Evolutionary conservation across 441 rosid species (phyloP), one percentile per base, ranked within the genome.

Genomic region (Croton laevigatus): DNA sequence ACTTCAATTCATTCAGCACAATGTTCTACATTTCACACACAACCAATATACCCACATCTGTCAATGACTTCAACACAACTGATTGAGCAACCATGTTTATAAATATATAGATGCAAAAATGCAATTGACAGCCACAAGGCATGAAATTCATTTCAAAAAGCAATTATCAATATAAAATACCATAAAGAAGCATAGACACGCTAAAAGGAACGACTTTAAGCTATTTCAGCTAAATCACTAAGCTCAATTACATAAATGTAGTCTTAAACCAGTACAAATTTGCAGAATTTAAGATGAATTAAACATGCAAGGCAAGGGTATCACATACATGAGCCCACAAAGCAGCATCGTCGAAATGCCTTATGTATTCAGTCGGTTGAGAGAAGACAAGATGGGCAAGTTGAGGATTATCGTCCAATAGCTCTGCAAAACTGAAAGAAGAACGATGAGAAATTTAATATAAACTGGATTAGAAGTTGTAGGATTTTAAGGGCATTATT

Each of bases 281-380:
- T 42, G 17, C n/a, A 52, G 37, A 36, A 36, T 53, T 19, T 53
- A 38, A 27, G 20, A 32, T 65, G 53, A 32, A 36, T 16, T 12
- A 17, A 48, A 32, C 8, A 9, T 34, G 7, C 27, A 17, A 34
- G 13, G 63, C 19, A 14, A 49, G 44, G 57, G 55, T 4, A 58
- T 62, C 12, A 67, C 86, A 57, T 83, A 91, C 98, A 60, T 86
- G 98, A 76, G 98, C 97, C 84, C 89, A 77, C 70, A 89, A 12
- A 51, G 94, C 97, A 10, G 95, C 93, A 19, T 79, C 86, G 76
- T 95, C 89, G 27, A 93, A 86, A 68, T 57, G 83, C 11, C 84
- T 86, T 76, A 89, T 82, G 63, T 76, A 86, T 65, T 71, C 75
- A 55, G 80, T 37, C 8, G 99, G 97, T 70, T 84, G 78, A 64